Base-by-base conservation (phyloP, 768 basidiomycete species). In the Kwoniella dendrophila region DNA sequence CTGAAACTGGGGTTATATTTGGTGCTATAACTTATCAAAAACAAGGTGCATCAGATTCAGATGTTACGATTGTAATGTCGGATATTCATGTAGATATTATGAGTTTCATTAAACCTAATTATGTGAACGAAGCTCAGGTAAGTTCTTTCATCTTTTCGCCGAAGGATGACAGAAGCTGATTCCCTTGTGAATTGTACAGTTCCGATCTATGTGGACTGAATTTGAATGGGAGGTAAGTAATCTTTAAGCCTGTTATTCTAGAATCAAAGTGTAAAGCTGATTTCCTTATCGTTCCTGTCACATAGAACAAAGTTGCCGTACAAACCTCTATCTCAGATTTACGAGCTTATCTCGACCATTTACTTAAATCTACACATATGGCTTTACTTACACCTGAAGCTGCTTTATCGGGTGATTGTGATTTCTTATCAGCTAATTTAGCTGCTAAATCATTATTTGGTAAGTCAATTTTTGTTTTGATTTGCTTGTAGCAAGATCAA, bases 301-400 rank as follows among this genome's bases (percentile, higher is more conserved):
- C 38, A 44, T 41, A 99, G 84, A 99, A 99, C 81, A 86, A 94
- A 71, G 95, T 98, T 57, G 97, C 97, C 5, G 66, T 74, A 90
- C 97, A 56, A 88, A 87, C 67, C 90, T 88, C 47, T 80, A 86
- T 24, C 86, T 94, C 79, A 85, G 87, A 92, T 68, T 88, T 92
- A 22, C 89, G 90, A 43, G 86, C 88, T 64, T 96, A 96, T 82
- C 85, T 99, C 59, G 84, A 88, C 61, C 92, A 97, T 72, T 89
- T 99, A 76, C 94, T 97, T 90, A 88, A 89, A 71, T 86, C 90
- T 20, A 99, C 95, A 47, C 97, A 99, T 78, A 97, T 98, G 94
- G 87, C 92, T 10, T 94, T 93, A 74, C 83, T 99, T 26, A 99
- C 95, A 18, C 93, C 95, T 0, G 88, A 88, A 27, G 86, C 85